A percentile compares a stretch with the other conserved stretches of the same genome.
Conservation (phyloP, 768 basidiomycete species). For the Wakefieldia striispora region DNA sequence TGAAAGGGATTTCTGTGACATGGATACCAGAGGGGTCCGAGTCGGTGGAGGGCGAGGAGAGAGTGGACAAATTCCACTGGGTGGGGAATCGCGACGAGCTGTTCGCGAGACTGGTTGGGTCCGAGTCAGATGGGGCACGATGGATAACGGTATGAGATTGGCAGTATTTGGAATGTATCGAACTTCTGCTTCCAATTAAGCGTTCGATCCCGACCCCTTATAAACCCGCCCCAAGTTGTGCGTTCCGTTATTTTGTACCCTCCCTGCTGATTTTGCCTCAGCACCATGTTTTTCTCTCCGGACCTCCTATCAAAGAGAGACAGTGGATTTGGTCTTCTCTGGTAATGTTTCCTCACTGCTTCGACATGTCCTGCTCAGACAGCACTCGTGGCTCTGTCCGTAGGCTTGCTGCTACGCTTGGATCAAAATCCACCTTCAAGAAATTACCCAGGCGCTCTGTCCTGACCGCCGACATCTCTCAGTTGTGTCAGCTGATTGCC, state of each 20-base stretch:
- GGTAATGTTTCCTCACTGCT: constrained; percentile 42
- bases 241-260: constrained; percentile 2
- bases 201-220: background rate
- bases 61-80: constrained; percentile 57
- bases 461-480: constrained; percentile 77
- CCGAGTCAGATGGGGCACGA: constrained; percentile 36
- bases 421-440: constrained; percentile 82
- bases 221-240: constrained; percentile 3
- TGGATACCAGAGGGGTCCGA: constrained; percentile 38
- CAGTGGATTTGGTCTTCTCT: constrained; percentile 86
- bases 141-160: constrained; percentile 47
- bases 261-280: background rate
- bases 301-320: constrained; percentile 80
- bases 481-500: constrained; percentile 77
- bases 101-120: constrained; percentile 60
- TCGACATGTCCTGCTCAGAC: background rate
- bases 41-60: constrained; percentile 33
- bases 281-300: constrained; percentile 79
- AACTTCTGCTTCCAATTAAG: constrained; percentile 11
- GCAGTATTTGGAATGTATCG: constrained; percentile 5
- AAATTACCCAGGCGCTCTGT: constrained; percentile 82
- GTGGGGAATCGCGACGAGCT: constrained; percentile 62
- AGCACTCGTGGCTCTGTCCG: constrained; percentile 11
- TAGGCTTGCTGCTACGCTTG: constrained; percentile 91
- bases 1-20: constrained; percentile 51